These are phyloP conservation scores for Stenogyne calaminthoides DNA, from an alignment of 305 asterid species.

Conservation along the genomic window DNA sequence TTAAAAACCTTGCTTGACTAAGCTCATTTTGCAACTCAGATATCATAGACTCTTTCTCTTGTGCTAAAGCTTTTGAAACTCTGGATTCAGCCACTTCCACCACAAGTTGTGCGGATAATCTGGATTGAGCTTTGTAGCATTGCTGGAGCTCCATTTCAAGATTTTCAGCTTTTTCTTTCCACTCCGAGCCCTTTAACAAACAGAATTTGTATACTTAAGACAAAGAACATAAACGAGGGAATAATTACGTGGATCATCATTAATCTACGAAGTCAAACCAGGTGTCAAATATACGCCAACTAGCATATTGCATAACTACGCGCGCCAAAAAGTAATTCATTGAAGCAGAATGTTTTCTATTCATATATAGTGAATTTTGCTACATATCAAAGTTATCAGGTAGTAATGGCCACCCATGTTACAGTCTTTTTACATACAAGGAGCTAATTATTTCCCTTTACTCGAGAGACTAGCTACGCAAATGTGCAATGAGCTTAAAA, in stretches of 20 bases:
- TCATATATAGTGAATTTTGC: not conserved
- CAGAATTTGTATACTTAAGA: slow-evolving; percentile 20
- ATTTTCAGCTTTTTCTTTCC: slow-evolving; percentile 95
- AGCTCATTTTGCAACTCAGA: slow-evolving; percentile 71
- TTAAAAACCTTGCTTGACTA: slow-evolving; percentile 63
- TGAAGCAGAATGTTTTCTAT: not conserved
- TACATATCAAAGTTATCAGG: not conserved
- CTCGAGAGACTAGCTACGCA: not conserved
- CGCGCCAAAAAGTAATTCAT: not conserved
- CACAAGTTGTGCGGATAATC: slow-evolving; percentile 90
- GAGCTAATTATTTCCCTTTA: not conserved
- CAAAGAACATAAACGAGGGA: not conserved
- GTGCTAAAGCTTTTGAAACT: slow-evolving; percentile 64
- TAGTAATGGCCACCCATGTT: not conserved
- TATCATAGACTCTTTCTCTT: slow-evolving; percentile 72
- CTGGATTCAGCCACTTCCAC: slow-evolving; percentile 93
- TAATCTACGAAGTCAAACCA: slow-evolving; percentile 21
- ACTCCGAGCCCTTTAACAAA: slow-evolving; percentile 77
- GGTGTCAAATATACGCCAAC: not conserved
- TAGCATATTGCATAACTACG: not conserved
- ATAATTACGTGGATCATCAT: slow-evolving; percentile 4
- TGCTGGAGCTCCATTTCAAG: slow-evolving; percentile 93
- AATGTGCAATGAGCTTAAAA: not conserved
- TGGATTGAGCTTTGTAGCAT: slow-evolving; percentile 94
- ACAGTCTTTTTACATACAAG: not conserved